These are phyloP conservation scores for Populus tremula DNA, from an alignment of 345 rosid species.

Conservation along the genomic window DNA sequence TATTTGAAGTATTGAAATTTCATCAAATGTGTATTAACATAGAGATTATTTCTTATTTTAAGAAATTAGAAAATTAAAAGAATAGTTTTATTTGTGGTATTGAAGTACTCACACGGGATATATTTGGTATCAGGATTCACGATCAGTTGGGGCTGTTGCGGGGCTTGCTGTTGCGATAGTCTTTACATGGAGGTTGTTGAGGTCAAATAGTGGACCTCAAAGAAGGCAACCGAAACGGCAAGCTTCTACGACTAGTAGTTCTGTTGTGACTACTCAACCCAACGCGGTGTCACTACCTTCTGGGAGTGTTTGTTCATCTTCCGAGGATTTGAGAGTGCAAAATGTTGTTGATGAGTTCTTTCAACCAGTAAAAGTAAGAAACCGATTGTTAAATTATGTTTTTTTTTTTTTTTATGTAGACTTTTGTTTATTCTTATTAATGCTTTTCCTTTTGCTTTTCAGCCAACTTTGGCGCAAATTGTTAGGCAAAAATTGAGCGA, in stretches of 20 bases:
- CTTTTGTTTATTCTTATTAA: constrained; percentile 1
- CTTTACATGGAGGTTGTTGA: constrained; percentile 73
- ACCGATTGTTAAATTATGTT: neutral
- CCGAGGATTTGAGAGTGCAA: constrained; percentile 62
- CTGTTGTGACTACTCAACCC: constrained; percentile 44
- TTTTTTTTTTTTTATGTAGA: neutral
- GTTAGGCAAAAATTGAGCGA: constrained; percentile 85
- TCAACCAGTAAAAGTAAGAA: constrained; percentile 69
- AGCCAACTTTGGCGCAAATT: constrained; percentile 82
- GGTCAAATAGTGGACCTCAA: constrained; percentile 62
- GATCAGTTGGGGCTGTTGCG: constrained; percentile 89
- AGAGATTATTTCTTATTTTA: neutral
- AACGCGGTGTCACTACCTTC: constrained; percentile 39
- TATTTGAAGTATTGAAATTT: too few relatives aligned
- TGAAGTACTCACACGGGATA: neutral
- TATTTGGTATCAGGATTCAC: constrained; percentile 58
- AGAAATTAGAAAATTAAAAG: neutral
- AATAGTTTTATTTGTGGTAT: neutral
- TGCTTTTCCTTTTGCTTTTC: constrained; percentile 15
- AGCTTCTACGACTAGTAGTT: constrained; percentile 44
- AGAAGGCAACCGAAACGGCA: constrained; percentile 79
- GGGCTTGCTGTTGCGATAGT: constrained; percentile 91
- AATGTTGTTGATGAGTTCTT: constrained; percentile 74
- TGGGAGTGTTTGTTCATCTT: constrained; percentile 39
- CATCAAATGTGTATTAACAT: neutral